These are phyloP conservation scores for Arabis alpina DNA, from an alignment of 345 rosid genomes.

Conservation along the genomic window DNA sequence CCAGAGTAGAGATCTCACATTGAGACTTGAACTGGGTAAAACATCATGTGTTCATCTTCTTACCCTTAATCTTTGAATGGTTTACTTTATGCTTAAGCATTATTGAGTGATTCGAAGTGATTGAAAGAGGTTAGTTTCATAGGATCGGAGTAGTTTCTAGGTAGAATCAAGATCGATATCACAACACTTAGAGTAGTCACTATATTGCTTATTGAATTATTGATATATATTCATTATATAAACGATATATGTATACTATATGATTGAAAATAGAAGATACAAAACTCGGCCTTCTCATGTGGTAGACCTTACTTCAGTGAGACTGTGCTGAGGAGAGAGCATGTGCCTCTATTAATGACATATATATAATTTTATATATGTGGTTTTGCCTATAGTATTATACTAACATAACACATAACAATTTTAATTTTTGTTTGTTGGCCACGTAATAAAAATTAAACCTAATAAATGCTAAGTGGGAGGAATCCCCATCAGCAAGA, in stretches of 20 bases:
- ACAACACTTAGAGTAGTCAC: constrained; percentile 18
- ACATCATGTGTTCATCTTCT: no score
- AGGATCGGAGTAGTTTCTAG: no score
- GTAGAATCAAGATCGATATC: no score
- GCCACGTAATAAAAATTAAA: constrained; percentile 26
- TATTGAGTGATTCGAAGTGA: no score
- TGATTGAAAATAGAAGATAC: constrained; percentile 13
- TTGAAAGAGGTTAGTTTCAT: no score
- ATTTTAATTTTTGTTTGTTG: constrained; percentile 7
- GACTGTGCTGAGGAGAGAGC: constrained; percentile 36
- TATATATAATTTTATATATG: constrained; percentile 5
- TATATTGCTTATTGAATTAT: constrained; percentile 13
- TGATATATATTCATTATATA: background rate
- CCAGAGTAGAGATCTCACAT: no score
- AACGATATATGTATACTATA: background rate
- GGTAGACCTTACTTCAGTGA: constrained; percentile 44
- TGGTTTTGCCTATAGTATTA: background rate
- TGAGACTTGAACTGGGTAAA: no score
- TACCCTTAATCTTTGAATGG: no score
- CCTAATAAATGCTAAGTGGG: constrained; percentile 42
- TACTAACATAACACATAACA: constrained; percentile 8
- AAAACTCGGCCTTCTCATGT: constrained; percentile 38
- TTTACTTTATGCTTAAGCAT: no score
- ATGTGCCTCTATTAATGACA: constrained; percentile 41
- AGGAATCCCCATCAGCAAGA: constrained; percentile 38